Evolutionary conservation across 2,329 filamentous ascomycete genomes (phyloP), one percentile per base, ranked within the genome.

Genomic region (Phialophora expanda): DNA sequence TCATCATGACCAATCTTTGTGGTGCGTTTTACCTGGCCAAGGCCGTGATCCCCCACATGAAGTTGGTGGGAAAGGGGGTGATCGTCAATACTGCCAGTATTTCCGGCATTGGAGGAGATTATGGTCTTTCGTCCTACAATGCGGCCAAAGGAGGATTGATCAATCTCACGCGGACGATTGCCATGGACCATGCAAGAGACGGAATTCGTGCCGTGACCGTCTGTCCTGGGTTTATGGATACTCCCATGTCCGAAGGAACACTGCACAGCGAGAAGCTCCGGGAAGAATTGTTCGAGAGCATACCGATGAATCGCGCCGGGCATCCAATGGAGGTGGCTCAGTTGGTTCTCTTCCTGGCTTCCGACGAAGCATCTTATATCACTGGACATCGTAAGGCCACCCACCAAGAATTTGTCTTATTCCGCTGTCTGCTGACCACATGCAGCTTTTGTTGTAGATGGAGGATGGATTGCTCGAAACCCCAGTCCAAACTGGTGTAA

Each of bases 1-100:
- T 66, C 64, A 66, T 66, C 64, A 62, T 59, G 44, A 66, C 64
- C 59, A 62, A 66, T 38, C 54, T 66, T 28, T 66, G 64, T 48
- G 59, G 59, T 20, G 54, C 59, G 2, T 66, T 66, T n/a, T 66
- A 66, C 28, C 59, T 66, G 2, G 64, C 64, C 46, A 62, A 59
- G 26, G 64, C 54, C 26, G 55, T 55, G 5, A 62, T 66, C 50
- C 64, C 64, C 22, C 59, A 66, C 44, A 66, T 66, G 64, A 62
- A 62, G 34, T 54, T 22, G 32, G 20, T 9, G 4, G 59, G 59
- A 59, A 66, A 66, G 22, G 64, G 64, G n/a, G 59, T 62, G n/a
- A 66, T 66, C 34, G 64, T 66, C 14, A 66, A 62, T 32, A 62
- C 59, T 28, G 64, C 59, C 2, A 66, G 64, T 59, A 11, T 59